Base-by-base conservation (phyloP, 192 early-diverging fungal genomes). In the Entophlyctis luteolus region DNA sequence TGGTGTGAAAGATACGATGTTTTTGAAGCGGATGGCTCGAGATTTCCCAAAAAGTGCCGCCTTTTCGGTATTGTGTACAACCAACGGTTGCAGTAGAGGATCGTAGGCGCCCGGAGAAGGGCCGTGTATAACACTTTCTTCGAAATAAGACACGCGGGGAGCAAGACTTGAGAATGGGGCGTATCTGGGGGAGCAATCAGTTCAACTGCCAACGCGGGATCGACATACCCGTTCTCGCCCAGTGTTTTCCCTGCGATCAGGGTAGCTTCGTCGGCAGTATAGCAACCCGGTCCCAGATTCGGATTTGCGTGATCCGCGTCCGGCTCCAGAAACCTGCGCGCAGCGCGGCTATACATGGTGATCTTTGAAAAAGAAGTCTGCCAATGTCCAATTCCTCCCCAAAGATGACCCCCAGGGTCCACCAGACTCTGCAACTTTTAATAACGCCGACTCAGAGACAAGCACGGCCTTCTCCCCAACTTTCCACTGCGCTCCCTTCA, bases 271-370 rank as follows among this genome's bases (percentile, higher is more conserved):
- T 83, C 79, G 27, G 62, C 47, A 16, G 77, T 77, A 70, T 83
- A 83, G 67, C 79, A 79, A 14, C 81, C 81, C 25, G 81, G 81
- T 1, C 81, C 81, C 16, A 83, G 71, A 32, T 75, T 76, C 25
- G 81, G 81, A 62, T 83, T 83, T 2, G 81, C 81, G 63, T 77
- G 78, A 52, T 80, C 78, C 2, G 68, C 56, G 31, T 75, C 73
- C 20, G 81, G 76, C 20, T 59, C 62, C 31, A 83, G 68, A 45
- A 83, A 83, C 62, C 75, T 73, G 50, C 79, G 54, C 55, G 79
- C 60, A 28, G 81, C 60, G 36, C 81, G 57, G 10, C 77, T 79
- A 60, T 83, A 83, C 81, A 83, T 83, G 25, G 23, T 37, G 10
- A 27, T 12, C 20, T 52, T 10, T 45, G 10, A n/a, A 45, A 12